Conservation (phyloP, 1,284 basidiomycete genomes). For the Leccinum pallidistipes region DNA sequence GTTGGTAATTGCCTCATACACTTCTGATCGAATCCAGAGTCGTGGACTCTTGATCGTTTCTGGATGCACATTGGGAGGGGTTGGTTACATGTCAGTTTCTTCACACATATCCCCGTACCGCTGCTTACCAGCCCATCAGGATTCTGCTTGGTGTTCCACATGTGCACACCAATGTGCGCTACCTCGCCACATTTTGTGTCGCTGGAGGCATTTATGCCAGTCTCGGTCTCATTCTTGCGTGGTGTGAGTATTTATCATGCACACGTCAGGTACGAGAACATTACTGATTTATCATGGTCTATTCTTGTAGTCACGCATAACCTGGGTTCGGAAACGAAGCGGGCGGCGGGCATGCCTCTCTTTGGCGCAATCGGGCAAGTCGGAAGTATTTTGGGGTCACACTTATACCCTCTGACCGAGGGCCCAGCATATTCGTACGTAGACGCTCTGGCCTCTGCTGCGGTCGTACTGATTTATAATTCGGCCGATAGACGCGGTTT, state of each 20-base stretch:
- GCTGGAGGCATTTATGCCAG: conserved; percentile 68
- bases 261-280: not conserved
- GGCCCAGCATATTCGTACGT: conserved; percentile 62
- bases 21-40: conserved; percentile 72
- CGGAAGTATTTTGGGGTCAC: conserved; percentile 70
- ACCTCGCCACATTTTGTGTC: conserved; percentile 71
- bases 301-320: conserved; percentile 60
- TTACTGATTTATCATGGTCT: not conserved
- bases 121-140: conserved; percentile 19
- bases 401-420: conserved; percentile 65
- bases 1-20: conserved; percentile 61
- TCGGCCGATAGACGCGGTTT: conserved; percentile 27
- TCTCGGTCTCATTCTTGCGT: conserved; percentile 66
- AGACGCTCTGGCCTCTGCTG: no score
- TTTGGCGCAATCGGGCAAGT: conserved; percentile 77
- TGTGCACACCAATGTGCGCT: conserved; percentile 52
- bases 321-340: conserved; percentile 76
- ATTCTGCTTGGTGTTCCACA: conserved; percentile 23
- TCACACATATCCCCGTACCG: not conserved
- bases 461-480: conserved; percentile 3
- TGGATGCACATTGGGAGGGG: conserved; percentile 50
- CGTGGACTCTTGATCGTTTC: conserved; percentile 62
- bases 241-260: conserved; percentile 53
- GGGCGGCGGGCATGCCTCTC: conserved; percentile 70
- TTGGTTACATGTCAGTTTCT: conserved; percentile 52